A percentile compares a stretch with the other conserved stretches of the same genome.
Conservation (phyloP, 257 asterid genomes). For the Catharanthus roseus region DNA sequence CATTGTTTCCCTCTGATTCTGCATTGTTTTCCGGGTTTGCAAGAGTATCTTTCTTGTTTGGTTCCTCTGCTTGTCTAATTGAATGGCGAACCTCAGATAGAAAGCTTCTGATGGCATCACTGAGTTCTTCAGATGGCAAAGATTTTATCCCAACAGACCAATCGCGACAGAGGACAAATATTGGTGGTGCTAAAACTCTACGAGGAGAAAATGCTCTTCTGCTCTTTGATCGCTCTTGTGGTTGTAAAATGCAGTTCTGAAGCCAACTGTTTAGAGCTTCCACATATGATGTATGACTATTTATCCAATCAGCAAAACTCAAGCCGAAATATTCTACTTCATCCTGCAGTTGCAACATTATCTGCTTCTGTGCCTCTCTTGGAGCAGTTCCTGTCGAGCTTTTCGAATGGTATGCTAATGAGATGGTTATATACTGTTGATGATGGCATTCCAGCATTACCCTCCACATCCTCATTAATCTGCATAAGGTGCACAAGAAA, state of each 20-base stretch:
- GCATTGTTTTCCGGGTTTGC: constrained; percentile 21
- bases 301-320: constrained; percentile 90
- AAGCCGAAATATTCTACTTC: constrained; percentile 93
- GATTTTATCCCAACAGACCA: constrained; percentile 82
- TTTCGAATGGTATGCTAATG: constrained; percentile 85
- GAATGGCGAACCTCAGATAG: constrained; percentile 51
- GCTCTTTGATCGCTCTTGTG: constrained; percentile 61
- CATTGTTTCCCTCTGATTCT: constrained; percentile 27
- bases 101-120: constrained; percentile 63
- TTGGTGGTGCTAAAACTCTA: constrained; percentile 71
- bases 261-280: constrained; percentile 91
- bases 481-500: constrained; percentile 23
- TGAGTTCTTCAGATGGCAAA: constrained; percentile 82
- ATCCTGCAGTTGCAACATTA: constrained; percentile 65
- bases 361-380: constrained; percentile 69
- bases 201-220: constrained; percentile 85
- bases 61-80: constrained; percentile 42
- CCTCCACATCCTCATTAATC: constrained; percentile 91
- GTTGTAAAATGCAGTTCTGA: constrained; percentile 85
- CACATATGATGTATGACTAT: constrained; percentile 74
- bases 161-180: constrained; percentile 75
- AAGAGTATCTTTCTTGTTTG: constrained; percentile 18
- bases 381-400: constrained; percentile 34
- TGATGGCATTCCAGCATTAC: constrained; percentile 98
- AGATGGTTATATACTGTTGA: constrained; percentile 86